phyloP scores from a whole-genome alignment of 257 asterid genomes.

The Scutellaria galericulata region DNA sequence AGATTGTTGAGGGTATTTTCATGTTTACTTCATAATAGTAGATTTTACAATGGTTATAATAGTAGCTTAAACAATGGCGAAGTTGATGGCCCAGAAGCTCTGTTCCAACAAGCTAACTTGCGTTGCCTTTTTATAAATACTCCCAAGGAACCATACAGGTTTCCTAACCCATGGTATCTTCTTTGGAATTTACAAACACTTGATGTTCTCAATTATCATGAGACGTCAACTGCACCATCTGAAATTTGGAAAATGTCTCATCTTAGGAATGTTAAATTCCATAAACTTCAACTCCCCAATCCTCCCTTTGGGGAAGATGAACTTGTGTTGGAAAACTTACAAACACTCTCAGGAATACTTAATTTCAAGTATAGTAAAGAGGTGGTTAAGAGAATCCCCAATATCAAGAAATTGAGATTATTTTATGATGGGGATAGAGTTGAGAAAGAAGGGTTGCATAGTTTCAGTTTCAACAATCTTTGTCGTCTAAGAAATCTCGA shows the following conservation, averaged over 20 bases:
- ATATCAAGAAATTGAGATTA: neutral
- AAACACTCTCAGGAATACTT: neutral
- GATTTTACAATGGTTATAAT: neutral
- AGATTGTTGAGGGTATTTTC: neutral
- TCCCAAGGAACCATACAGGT: neutral
- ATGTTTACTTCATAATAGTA: too few relatives aligned
- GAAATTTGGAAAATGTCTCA: too few relatives aligned
- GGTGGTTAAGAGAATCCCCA: conserved; percentile 7
- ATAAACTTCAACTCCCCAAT: neutral
- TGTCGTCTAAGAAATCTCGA: too few relatives aligned
- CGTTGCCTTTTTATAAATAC: neutral
- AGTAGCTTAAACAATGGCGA: neutral
- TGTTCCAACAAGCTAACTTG: conserved; percentile 6
- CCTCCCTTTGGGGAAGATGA: neutral
- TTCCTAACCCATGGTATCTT: neutral
- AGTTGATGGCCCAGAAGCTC: neutral
- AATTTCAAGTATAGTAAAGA: neutral
- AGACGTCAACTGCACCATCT: too few relatives aligned
- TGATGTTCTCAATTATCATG: too few relatives aligned
- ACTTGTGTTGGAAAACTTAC: neutral
- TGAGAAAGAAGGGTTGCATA: neutral
- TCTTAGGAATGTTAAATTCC: too few relatives aligned
- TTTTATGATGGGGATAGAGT: neutral
- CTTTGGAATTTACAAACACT: too few relatives aligned
- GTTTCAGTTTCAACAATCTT: neutral